A percentile compares a stretch with the other conserved stretches of the same genome.
These are phyloP conservation scores for Claviceps pazoutovae DNA, from an alignment of 2,329 filamentous ascomycete genomes.

Conservation along the genomic window DNA sequence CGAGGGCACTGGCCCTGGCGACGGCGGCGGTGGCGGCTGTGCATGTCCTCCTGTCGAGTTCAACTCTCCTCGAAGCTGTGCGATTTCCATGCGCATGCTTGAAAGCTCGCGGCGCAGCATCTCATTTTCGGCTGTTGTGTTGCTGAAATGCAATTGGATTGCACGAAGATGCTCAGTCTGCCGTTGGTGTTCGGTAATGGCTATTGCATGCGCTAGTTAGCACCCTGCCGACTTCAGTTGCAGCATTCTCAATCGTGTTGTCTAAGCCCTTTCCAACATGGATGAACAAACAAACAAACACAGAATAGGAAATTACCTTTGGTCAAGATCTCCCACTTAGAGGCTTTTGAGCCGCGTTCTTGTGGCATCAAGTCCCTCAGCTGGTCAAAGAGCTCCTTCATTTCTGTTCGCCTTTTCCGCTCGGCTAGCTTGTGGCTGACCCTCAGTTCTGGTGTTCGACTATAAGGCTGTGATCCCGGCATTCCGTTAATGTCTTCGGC, in stretches of 20 bases:
- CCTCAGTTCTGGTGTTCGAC: slow-evolving; percentile 65
- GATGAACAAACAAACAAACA: no score
- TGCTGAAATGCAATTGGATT: slow-evolving; percentile 31
- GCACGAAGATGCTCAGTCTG: slow-evolving; percentile 35
- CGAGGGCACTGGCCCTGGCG: slow-evolving; percentile 11
- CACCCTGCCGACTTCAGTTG: neutral
- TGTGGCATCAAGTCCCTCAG: slow-evolving; percentile 66
- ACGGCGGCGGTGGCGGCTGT: slow-evolving; percentile 15
- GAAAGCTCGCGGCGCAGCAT: slow-evolving; percentile 36
- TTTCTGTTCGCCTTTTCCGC: slow-evolving; percentile 69
- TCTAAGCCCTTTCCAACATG: no score
- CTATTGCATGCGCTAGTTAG: slow-evolving; percentile 19
- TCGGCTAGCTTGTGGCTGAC: slow-evolving; percentile 79
- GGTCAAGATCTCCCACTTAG: slow-evolving; percentile 79
- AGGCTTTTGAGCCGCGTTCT: slow-evolving; percentile 70
- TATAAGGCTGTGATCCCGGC: slow-evolving; percentile 58
- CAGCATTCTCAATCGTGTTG: no score
- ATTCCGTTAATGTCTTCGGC: slow-evolving; percentile 38
- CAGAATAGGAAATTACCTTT: slow-evolving; percentile 45
- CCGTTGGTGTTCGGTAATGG: slow-evolving; percentile 47
- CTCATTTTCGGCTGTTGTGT: slow-evolving; percentile 29
- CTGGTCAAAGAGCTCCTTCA: slow-evolving; percentile 79
- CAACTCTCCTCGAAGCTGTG: slow-evolving; percentile 28
- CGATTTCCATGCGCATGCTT: slow-evolving; percentile 31
- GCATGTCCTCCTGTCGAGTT: slow-evolving; percentile 9